These are phyloP conservation scores for Cyberlindnera maritima DNA, from an alignment of 805 yeast genomes.

Conservation along the genomic window DNA sequence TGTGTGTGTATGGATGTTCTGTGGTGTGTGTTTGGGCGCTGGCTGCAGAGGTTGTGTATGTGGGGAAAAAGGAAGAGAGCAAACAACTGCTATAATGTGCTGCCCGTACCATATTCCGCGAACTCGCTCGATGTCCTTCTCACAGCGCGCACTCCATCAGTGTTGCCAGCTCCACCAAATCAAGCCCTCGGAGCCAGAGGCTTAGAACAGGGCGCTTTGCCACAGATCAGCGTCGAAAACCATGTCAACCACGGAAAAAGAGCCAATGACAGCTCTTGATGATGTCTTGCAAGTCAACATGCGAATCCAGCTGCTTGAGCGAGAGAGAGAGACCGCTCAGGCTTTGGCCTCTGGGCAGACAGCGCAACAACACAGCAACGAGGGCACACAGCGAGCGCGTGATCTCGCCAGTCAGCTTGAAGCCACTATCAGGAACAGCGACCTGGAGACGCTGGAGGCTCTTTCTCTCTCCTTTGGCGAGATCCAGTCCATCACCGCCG, in stretches of 20 bases:
- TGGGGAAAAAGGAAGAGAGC: not conserved
- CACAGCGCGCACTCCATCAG: not conserved
- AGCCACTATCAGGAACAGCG: slow-evolving; percentile 16
- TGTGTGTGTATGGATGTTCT: too few species aligned
- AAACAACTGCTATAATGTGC: not conserved
- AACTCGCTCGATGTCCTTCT: not conserved
- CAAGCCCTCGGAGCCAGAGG: not conserved
- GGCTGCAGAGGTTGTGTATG: not conserved
- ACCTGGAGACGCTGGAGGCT: slow-evolving; percentile 21
- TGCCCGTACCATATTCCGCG: not conserved
- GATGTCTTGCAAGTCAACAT: slow-evolving; percentile 11
- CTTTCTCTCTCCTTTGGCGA: slow-evolving; percentile 23
- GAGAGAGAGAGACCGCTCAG: slow-evolving; percentile 6
- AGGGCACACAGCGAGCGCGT: slow-evolving; percentile 12
- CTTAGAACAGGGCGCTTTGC: too few species aligned
- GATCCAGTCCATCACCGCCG: slow-evolving; percentile 17
- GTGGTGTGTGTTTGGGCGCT: too few species aligned
- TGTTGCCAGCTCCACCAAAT: not conserved
- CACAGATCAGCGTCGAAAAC: not conserved
- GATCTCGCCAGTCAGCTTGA: slow-evolving; percentile 18
- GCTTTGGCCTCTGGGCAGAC: slow-evolving; percentile 3
- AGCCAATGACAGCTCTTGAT: not conserved
- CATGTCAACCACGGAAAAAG: not conserved
- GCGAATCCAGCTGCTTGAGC: slow-evolving; percentile 14
- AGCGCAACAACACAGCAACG: not conserved